A percentile compares a stretch with the other conserved stretches of the same genome.
Conservation (phyloP, 306 rosid species). For the Urtica urens region DNA sequence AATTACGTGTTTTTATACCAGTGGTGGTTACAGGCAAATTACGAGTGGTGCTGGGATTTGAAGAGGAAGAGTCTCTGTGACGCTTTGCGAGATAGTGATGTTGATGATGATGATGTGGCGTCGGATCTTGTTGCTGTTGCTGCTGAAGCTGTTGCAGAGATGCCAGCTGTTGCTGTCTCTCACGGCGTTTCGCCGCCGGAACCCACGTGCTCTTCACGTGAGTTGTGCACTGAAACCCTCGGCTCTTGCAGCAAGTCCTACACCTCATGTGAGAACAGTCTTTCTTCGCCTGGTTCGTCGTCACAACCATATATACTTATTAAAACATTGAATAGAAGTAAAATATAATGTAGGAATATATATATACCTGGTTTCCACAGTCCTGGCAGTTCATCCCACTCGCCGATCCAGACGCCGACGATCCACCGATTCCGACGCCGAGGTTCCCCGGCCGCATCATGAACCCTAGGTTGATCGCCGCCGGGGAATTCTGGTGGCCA, state of each 20-base stretch:
- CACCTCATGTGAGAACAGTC: slow-evolving; percentile 75
- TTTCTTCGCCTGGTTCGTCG: slow-evolving; percentile 93
- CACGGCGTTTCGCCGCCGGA: slow-evolving; percentile 89
- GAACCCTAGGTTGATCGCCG: slow-evolving; percentile 46
- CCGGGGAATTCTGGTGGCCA: too few relatives aligned
- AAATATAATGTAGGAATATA: too few relatives aligned
- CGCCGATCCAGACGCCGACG: slow-evolving; percentile 12
- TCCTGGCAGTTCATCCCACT: slow-evolving; percentile 78
- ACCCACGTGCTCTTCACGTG: slow-evolving; percentile 99
- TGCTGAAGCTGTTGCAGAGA: slow-evolving; percentile 35
- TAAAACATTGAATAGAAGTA: too few relatives aligned
- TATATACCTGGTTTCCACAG: too few relatives aligned
- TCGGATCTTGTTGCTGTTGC: slow-evolving; percentile 27
- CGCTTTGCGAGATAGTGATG: slow-evolving; percentile 34
- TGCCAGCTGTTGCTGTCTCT: slow-evolving; percentile 61
- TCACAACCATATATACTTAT: too few relatives aligned
- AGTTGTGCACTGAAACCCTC: slow-evolving; percentile 89
- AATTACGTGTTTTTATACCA: slow-evolving; percentile 52
- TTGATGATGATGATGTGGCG: too few relatives aligned
- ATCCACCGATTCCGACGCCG: slow-evolving; percentile 4
- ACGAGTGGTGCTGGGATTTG: slow-evolving; percentile 38
- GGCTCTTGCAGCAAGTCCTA: slow-evolving; percentile 88
- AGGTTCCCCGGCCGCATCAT: slow-evolving; percentile 40
- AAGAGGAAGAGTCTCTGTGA: slow-evolving; percentile 32
- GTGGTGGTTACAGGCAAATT: slow-evolving; percentile 56